A percentile compares a stretch with the other conserved stretches of the same genome.
phyloP scores from a whole-genome alignment of 257 asterid genomes.

The Ilex aquifolium region DNA sequence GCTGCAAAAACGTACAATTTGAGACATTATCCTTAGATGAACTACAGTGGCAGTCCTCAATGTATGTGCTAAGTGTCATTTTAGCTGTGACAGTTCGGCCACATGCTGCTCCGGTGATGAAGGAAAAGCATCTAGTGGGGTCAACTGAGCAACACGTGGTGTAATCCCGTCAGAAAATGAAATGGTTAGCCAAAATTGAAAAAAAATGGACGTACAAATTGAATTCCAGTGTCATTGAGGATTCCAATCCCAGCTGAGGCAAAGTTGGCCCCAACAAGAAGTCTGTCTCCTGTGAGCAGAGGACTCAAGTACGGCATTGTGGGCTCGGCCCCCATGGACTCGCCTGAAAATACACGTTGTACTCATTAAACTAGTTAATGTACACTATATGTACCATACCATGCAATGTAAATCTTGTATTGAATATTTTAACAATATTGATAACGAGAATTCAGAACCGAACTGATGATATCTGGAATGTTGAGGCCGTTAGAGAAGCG shows the following conservation, averaged over 20 bases:
- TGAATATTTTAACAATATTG: not conserved
- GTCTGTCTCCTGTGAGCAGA: conserved; percentile 33
- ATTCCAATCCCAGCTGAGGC: conserved; percentile 96
- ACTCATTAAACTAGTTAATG: not conserved
- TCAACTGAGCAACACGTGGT: no score
- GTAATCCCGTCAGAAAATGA: not conserved
- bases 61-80: no score
- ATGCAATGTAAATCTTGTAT: not conserved
- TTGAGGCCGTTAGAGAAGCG: conserved; percentile 89
- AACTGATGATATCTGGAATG: conserved; percentile 76
- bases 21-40: no score
- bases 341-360: conserved; percentile 31
- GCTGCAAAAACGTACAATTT: conserved; percentile 24
- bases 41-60: no score
- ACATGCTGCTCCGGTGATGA: no score
- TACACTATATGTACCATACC: not conserved
- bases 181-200: not conserved
- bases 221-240: conserved; percentile 88
- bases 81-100: no score
- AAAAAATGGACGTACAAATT: conserved; percentile 50
- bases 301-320: conserved; percentile 75
- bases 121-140: no score
- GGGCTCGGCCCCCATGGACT: conserved; percentile 53
- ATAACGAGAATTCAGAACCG: not conserved
- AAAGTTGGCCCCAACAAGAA: conserved; percentile 84